Conservation (phyloP, 2,329 filamentous ascomycete genomes). For the Paramyrothecium roridum region DNA sequence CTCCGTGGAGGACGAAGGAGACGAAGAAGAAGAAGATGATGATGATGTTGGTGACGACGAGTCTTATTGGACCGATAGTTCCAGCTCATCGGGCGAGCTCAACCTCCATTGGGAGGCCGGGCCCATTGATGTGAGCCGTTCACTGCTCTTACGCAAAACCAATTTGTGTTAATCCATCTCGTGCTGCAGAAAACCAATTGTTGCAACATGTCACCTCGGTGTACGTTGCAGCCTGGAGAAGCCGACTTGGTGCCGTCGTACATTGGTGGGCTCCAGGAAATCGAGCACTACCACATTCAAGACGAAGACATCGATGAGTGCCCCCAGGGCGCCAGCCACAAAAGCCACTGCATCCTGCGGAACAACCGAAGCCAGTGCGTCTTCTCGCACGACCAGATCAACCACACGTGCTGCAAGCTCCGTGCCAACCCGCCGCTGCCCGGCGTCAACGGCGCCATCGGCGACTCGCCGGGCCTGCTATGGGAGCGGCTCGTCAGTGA, state of each 20-base stretch:
- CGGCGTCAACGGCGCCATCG: constrained; percentile 3
- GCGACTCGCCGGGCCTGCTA: constrained; percentile 6
- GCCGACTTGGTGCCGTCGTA: constrained; percentile 10
- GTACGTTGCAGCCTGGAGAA: constrained; percentile 8
- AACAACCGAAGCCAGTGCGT: constrained; percentile 11
- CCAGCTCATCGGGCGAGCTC: constrained; percentile 7
- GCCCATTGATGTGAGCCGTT: constrained; percentile 2
- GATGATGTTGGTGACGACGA: not conserved
- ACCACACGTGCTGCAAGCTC: constrained; percentile 13
- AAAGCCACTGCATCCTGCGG: constrained; percentile 12
- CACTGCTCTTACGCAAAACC: no score
- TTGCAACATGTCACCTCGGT: constrained; percentile 12
- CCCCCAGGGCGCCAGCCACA: constrained; percentile 8
- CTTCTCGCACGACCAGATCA: constrained; percentile 9
- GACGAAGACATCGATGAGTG: constrained; percentile 12
- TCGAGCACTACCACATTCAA: constrained; percentile 14
- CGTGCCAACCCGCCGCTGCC: constrained; percentile 11
- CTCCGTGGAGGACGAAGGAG: no score
- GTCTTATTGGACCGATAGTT: constrained; percentile 7
- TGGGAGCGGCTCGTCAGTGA: constrained; percentile 8
- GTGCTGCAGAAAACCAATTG: constrained; percentile 1
- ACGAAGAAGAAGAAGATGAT: no score
- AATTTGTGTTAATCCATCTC: no score
- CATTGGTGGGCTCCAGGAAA: constrained; percentile 9
- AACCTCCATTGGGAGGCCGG: constrained; percentile 6